Evolutionary conservation across 148 eudicot genomes (phyloP).

Genomic region (Limonium bicolor): DNA sequence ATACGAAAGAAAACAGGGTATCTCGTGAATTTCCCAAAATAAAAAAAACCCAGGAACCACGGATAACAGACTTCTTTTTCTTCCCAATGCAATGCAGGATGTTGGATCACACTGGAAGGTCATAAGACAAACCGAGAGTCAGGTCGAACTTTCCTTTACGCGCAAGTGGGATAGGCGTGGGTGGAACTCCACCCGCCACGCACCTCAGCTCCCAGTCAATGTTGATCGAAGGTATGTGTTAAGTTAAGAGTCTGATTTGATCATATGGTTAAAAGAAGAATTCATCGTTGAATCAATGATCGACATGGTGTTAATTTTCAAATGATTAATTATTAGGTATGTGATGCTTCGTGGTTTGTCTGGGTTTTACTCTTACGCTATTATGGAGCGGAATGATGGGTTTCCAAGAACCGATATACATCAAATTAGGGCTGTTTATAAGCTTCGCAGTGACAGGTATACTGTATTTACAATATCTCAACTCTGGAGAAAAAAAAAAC

Average conservation of each 20-base stretch:
- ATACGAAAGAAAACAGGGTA: too few relatives aligned
- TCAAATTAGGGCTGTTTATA: constrained; percentile 33
- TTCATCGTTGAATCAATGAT: not conserved
- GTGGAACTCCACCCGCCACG: constrained; percentile 12
- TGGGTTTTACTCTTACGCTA: constrained; percentile 36
- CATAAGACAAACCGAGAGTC: constrained; percentile 22
- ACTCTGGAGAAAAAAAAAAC: not conserved
- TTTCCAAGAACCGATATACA: constrained; percentile 20
- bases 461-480: not conserved
- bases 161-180: constrained; percentile 17
- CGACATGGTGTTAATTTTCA: not conserved
- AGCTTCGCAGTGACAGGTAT: constrained; percentile 4
- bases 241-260: not conserved
- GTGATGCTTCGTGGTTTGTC: constrained; percentile 27
- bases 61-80: too few relatives aligned
- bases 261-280: not conserved
- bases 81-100: constrained; percentile 21
- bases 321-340: constrained; percentile 13
- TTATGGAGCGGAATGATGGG: constrained; percentile 21
- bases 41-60: too few relatives aligned
- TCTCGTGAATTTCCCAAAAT: too few relatives aligned
- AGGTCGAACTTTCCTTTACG: constrained; percentile 49
- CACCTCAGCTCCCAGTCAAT: constrained; percentile 26
- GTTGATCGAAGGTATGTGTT: constrained; percentile 30
- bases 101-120: constrained; percentile 26